phyloP scores from a whole-genome alignment of 306 rosid species.

The Sicyos edulis region DNA sequence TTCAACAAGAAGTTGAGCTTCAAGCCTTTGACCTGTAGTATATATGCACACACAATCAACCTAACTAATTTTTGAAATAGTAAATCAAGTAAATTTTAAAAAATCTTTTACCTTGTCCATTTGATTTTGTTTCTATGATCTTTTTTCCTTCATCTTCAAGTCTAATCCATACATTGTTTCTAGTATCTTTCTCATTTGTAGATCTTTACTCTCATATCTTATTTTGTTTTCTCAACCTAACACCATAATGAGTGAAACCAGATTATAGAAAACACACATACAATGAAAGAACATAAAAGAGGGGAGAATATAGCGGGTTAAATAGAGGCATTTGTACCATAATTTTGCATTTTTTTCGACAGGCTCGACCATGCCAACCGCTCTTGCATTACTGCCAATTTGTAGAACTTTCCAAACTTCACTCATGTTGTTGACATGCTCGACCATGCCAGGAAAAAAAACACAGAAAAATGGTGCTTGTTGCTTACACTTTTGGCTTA shows the following conservation, averaged over 20 bases:
- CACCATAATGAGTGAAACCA: constrained; percentile 5
- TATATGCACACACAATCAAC: constrained; percentile 19
- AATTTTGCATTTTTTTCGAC: constrained; percentile 75
- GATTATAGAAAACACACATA: neutral
- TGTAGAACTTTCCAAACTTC: constrained; percentile 95
- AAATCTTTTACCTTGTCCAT: constrained; percentile 56
- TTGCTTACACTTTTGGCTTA: too few species aligned
- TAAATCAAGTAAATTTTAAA: neutral
- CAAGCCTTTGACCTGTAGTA: constrained; percentile 68
- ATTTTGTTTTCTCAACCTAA: constrained; percentile 71
- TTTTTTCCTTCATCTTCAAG: constrained; percentile 65
- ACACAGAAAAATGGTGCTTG: too few species aligned
- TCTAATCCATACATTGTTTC: constrained; percentile 79
- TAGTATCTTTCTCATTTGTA: constrained; percentile 79
- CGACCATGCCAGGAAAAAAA: constrained; percentile 68
- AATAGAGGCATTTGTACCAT: constrained; percentile 38
- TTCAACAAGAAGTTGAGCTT: constrained; percentile 81
- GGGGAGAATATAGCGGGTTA: neutral
- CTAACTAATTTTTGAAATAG: constrained; percentile 4
- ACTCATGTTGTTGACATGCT: constrained; percentile 66
- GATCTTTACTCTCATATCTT: constrained; percentile 67
- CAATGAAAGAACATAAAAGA: neutral
- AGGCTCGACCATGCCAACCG: too few species aligned
- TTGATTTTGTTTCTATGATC: constrained; percentile 64
- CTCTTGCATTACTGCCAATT: constrained; percentile 95